Base-by-base conservation (phyloP, 768 basidiomycete genomes). In the Paxillus involutus region DNA sequence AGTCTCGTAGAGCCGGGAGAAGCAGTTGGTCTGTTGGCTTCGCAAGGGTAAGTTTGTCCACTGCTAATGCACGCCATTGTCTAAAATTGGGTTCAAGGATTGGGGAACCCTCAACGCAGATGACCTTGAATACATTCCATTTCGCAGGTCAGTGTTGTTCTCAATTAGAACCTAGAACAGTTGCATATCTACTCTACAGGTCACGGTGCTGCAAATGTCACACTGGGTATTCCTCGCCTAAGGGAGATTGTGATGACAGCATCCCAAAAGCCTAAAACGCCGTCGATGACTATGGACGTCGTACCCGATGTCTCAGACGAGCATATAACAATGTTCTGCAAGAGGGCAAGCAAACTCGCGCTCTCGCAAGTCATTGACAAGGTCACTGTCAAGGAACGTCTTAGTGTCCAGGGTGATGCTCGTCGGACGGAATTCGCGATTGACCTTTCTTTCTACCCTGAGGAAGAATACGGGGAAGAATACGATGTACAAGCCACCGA, bases 161-260 rank as follows among this genome's bases (percentile, higher is more conserved):
- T 21, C 11, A 3, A 13, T 52, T n/a, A 19, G 33, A 40, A 44
- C 8, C n/a, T 24, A 5, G 12, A 3, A 8, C 19, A 16, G 26
- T 59, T 12, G 11, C 55, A 56, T 36, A 63, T 43, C 37, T 41
- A 42, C 44, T 49, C 49, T n/a, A 37, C 60, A 94, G 93, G 96
- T 59, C 97, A 98, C 66, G 96, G 97, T 73, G 97, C 97, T 55
- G 97, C 97, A 40, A 99, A 99, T 69, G 97, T 99, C 56, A 99
- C 97, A 0, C 81, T 99, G 42, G 97, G 97, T 81, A 99, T 99
- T 62, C 97, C 97, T 39, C 96, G 97, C 66, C 78, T 99, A 7
- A 88, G 96, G 70, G 97, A 99, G 75, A 97, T 99, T 65, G 92
- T 99, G 62, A 98, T 98, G 95, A 98, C 96, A 0, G 97, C 97